Evolutionary conservation across 2,329 filamentous ascomycete species (phyloP), one percentile per base, ranked within the genome.

Genomic region (Aaosphaeria arxii): DNA sequence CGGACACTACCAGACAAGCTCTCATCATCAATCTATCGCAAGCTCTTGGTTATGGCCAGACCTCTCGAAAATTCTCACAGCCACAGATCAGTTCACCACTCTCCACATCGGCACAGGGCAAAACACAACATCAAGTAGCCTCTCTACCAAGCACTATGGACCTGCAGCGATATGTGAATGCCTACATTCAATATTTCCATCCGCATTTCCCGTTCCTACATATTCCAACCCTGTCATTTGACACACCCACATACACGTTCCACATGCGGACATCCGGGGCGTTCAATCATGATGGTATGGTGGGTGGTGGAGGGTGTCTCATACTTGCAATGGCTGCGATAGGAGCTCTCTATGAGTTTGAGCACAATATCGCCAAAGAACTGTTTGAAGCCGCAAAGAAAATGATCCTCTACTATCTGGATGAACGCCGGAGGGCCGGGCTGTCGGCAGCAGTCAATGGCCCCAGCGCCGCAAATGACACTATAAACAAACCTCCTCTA

Each of bases 161-260:
- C 66, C 83, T 97, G 53, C 91, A 95, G 70, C 87, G 90, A 67
- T 96, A 91, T 70, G 88, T 96, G 53, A 85, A 85, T 55, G 87
- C 91, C 50, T 97, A 96, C 72, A 84, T 97, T 62, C 85, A 85
- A 55, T 95, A 89, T 69, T 96, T 95, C 70, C 91, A 96, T 65
- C 92, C 92, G 24, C 92, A 97, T 68, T 73, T 96, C 52, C 92
- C 94, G n/a, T 96, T 97, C 71, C 77, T 96, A 52, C 92, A 97
- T 71, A 83, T 96, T 57, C 86, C 91, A 45, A 96, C 92, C 11
- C 77, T 97, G 54, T 91, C 91, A 39, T 96, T 97, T 73, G 90
- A 96, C 62, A 82, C 88, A 44, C 81, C 88, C 44, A 78, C 87
- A 42, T 84, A 84, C 56, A 78, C 82, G 40, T 82, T 73, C 51